Evolutionary conservation across 78 protist genomes (phyloP), one percentile per base, ranked within the genome.

Genomic region (Speleostelium caveatum): DNA sequence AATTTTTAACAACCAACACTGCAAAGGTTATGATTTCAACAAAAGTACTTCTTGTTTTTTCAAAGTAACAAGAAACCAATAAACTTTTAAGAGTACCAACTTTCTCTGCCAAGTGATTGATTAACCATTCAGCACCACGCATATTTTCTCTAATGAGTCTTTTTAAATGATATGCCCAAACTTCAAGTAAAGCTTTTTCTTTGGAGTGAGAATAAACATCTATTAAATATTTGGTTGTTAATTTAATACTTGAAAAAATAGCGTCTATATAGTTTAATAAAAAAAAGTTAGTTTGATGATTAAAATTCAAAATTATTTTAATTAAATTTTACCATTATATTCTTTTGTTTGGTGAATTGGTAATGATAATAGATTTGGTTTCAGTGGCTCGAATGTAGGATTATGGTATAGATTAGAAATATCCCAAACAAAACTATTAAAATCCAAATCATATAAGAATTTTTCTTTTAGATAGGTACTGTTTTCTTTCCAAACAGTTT

Each of bases 401-500:
- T 71, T 38, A 59, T 83, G 79, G 33, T 83, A 36, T 3, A 83
- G 42, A 69, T 83, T 83, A 22, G 59, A 77, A 41, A 69, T 83
- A 42, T 83, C 91, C 91, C 91, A 83, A 6, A 83, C 63, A 59
- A 83, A 83, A 26, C 72, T 69, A 71, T 66, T 63, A 69, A 83
- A 83, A 32, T 83, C 91, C 10, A 39, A 35, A 33, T 83, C 91
- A 69, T 49, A 83, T 1, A 83, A 49, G 68, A 68, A 83, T 38
- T 83, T 83, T 24, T 83, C 91, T 39, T 51, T 68, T 14, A 83
- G 76, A 55, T 55, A 83, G 3, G 65, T 36, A 16, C 56, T 24
- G 69, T 83, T 83, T 59, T 83, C 91, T 32, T 83, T 83, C 91
- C 91, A 83, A 33, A 83, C 91, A 6, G 72, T 83, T 22, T 83